Conservation (phyloP, 2,329 filamentous ascomycete species). For the Rosellinia necatrix region DNA sequence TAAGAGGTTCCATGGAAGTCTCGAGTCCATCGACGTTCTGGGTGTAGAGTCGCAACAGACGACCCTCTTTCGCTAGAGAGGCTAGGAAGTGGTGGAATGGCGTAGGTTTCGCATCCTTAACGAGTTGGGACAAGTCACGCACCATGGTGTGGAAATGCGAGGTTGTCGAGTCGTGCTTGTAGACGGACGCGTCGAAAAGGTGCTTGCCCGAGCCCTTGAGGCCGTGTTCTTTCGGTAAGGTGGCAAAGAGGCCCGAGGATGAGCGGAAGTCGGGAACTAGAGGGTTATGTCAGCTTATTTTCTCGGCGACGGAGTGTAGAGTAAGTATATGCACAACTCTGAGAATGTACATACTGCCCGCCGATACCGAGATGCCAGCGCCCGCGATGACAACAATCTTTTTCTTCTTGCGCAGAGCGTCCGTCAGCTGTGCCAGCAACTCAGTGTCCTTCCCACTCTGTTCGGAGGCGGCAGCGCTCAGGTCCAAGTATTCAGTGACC, state of each 20-base stretch:
- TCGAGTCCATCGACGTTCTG: slow-evolving; percentile 98
- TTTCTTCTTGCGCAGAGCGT: slow-evolving; percentile 81
- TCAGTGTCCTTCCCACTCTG: slow-evolving; percentile 55
- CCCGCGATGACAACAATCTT: slow-evolving; percentile 97
- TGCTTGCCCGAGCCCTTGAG: slow-evolving; percentile 93
- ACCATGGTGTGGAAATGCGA: slow-evolving; percentile 97
- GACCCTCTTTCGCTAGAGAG: slow-evolving; percentile 83
- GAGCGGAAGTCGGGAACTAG: slow-evolving; percentile 94
- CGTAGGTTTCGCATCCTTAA: slow-evolving; percentile 78
- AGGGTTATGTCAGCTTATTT: slow-evolving; percentile 27
- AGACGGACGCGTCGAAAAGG: slow-evolving; percentile 96
- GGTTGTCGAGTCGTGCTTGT: slow-evolving; percentile 87
- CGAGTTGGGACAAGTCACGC: slow-evolving; percentile 80
- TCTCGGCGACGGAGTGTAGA: slow-evolving; percentile 23
- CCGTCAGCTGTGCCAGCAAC: slow-evolving; percentile 73
- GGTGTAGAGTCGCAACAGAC: slow-evolving; percentile 87
- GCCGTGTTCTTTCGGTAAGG: slow-evolving; percentile 83
- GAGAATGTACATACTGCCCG: slow-evolving; percentile 62
- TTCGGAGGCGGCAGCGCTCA: slow-evolving; percentile 56
- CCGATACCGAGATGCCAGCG: slow-evolving; percentile 94
- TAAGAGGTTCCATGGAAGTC: slow-evolving; percentile 77
- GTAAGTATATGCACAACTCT: slow-evolving; percentile 27
- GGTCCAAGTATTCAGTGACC: slow-evolving; percentile 80
- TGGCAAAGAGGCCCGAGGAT: slow-evolving; percentile 84
- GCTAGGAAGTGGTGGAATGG: slow-evolving; percentile 93